Base-by-base conservation (phyloP, 139 green algal genomes). In the Chlamydomonas sp. region DNA sequence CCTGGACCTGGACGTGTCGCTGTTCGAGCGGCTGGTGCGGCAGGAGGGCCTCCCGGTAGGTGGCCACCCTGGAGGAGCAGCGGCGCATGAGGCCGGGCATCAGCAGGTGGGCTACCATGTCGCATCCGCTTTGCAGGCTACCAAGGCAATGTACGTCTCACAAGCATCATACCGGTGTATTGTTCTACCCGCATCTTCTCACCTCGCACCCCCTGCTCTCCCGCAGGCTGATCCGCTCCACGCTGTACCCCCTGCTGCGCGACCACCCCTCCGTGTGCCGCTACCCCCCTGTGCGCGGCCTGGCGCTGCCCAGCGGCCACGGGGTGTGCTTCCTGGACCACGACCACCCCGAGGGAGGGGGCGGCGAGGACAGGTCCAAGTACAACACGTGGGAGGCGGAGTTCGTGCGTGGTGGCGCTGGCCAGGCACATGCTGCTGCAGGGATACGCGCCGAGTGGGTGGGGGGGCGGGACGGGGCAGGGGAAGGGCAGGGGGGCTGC, bases 11-110 rank as follows among this genome's bases (percentile, higher is more conserved):
- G 90, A 95, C 76, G 63, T 96, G 5, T 96, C 93, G 9, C 67
- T 96, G 77, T 96, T 98, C 89, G 95, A 98, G 85, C 87, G 95
- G 5, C 90, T 97, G 31, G 31, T 49, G 31, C 59, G 92, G 90
- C 72, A 83, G 31, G 49, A 3, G 9, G 49, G 63, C 85, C 92
- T 88, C 57, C 90, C 90, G 0, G 85, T n/a, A n/a, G n/a, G n/a
- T 93, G 18, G 63, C 77, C 31, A 94, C 82, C 0, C 90, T 98
- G 78, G 14, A 77, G 75, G 17, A 89, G 87, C 95, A 98, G 90
- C 90, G 92, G 61, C 89, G 96, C 73, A 98, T 98, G 96, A 86
- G 94, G 10, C 90, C 93, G 3, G 64, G 91, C 14, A 93, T 95
- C 49, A 94, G 91, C 77, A 86, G 64, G 93, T 93, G 74, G 69